Conservation (phyloP, 2,329 filamentous ascomycete genomes). For the Coniochaeta prunicola region DNA sequence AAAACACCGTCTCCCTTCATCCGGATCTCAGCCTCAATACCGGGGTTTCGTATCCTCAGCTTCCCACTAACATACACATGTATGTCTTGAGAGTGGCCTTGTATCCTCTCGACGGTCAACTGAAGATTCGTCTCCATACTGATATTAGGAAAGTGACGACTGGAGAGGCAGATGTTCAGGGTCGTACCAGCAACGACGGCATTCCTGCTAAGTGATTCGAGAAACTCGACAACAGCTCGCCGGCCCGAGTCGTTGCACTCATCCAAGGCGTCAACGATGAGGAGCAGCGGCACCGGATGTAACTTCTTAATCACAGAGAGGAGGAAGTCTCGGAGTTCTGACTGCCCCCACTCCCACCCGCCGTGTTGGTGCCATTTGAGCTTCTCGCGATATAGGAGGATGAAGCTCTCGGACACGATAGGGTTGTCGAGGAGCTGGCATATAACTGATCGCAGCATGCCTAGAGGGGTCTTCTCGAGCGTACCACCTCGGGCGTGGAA, state of each 20-base stretch:
- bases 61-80: neutral
- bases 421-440: conserved; percentile 41
- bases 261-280: neutral
- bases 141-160: conserved; percentile 38
- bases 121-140: conserved; percentile 14
- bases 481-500: conserved; percentile 37
- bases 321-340: neutral
- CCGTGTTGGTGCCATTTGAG: neutral
- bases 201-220: neutral
- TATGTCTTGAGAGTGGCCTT: neutral
- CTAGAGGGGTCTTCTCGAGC: conserved; percentile 35
- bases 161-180: conserved; percentile 33
- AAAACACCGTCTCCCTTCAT: conserved; percentile 31
- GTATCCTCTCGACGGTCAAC: conserved; percentile 23
- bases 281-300: neutral
- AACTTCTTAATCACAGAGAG: neutral
- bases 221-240: neutral
- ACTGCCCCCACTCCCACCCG: neutral
- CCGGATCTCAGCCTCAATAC: conserved; percentile 9
- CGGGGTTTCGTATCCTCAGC: conserved; percentile 12
- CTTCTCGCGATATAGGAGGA: neutral
- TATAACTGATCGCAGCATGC: conserved; percentile 44
- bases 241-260: neutral
- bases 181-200: neutral
- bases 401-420: neutral